Conservation (phyloP, 768 basidiomycete genomes). For the Macrolepiota dolichaula region DNA sequence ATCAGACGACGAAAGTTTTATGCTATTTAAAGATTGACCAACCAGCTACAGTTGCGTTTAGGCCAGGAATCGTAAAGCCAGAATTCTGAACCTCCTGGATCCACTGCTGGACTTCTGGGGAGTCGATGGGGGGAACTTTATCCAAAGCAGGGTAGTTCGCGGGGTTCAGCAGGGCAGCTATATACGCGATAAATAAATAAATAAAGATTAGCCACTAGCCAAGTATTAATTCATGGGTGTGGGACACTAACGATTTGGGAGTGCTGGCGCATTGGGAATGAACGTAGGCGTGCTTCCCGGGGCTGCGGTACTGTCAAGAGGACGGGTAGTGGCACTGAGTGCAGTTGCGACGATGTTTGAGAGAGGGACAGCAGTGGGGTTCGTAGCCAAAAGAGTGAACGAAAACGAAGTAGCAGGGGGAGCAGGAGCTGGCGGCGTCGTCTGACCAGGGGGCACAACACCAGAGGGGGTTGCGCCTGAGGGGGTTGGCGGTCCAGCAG, state of each 20-base stretch:
- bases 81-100: constrained; percentile 55
- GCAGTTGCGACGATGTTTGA: constrained; percentile 43
- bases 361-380: constrained; percentile 62
- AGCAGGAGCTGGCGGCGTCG: constrained; percentile 14
- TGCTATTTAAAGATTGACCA: constrained; percentile 14
- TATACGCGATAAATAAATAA: not conserved
- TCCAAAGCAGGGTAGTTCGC: constrained; percentile 70
- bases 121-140: constrained; percentile 53
- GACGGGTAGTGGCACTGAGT: constrained; percentile 36
- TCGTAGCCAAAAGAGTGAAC: constrained; percentile 44
- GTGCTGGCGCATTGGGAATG: constrained; percentile 54
- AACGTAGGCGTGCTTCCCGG: constrained; percentile 50
- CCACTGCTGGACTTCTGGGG: constrained; percentile 67
- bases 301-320: constrained; percentile 43
- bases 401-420: constrained; percentile 31
- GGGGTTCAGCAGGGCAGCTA: constrained; percentile 43
- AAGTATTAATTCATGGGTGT: not conserved
- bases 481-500: not conserved
- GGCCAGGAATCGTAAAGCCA: constrained; percentile 56
- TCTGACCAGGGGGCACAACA: not conserved
- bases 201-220: not conserved
- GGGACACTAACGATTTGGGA: constrained; percentile 46
- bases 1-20: constrained; percentile 2
- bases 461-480: not conserved
- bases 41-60: constrained; percentile 41